Percentiles rank a stretch among this genome's conserved stretches.
phyloP scores from a whole-genome alignment of 768 basidiomycete genomes.

The Boletus speciosus region DNA sequence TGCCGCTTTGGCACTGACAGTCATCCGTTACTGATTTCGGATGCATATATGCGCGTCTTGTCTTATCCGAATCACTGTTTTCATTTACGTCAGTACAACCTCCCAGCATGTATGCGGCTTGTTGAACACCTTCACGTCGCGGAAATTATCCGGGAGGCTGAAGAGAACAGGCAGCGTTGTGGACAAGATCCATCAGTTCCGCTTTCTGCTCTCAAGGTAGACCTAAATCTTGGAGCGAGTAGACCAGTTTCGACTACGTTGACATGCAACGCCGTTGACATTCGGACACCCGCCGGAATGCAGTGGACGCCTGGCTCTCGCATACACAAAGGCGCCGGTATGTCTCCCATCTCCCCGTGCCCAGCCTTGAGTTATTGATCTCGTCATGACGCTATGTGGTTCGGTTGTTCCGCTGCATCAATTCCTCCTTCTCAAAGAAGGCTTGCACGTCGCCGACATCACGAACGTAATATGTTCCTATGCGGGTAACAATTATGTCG shows the following conservation, averaged over 20 bases:
- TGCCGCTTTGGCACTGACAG: not conserved
- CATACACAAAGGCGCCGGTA: constrained; percentile 2
- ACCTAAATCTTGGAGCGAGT: not conserved
- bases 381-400: not conserved
- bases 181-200: not conserved
- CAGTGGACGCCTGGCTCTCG: not conserved
- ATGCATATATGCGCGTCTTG: constrained; percentile 13
- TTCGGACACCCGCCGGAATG: not conserved
- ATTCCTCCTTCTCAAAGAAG: constrained; percentile 2
- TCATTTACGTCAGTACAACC: constrained; percentile 50
- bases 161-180: constrained; percentile 36
- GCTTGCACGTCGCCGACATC: constrained; percentile 24
- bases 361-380: not conserved
- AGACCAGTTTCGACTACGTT: too few relatives aligned
- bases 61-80: not conserved
- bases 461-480: constrained; percentile 19
- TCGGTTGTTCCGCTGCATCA: not conserved
- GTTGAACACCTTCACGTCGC: constrained; percentile 68
- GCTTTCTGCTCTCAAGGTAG: not conserved
- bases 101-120: constrained; percentile 71
- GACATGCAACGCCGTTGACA: not conserved
- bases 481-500: constrained; percentile 14
- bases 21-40: not conserved
- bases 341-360: not conserved
- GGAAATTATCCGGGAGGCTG: constrained; percentile 68